Evolutionary conservation across 768 basidiomycete genomes (phyloP).

Genomic region (Glaciozyma antarctica): DNA sequence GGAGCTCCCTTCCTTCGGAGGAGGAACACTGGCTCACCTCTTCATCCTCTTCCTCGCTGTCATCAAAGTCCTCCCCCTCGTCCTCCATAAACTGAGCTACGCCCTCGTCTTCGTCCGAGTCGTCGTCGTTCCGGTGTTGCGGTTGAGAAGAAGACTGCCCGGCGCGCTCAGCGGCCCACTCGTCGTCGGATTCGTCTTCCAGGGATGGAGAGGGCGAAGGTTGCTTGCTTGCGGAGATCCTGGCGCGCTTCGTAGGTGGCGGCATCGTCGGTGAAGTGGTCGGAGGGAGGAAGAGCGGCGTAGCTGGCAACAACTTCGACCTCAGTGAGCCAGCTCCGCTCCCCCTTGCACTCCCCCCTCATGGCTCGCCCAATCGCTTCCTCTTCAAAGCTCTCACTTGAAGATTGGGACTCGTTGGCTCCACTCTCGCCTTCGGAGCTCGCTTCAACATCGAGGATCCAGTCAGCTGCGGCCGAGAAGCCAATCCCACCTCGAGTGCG

Average conservation of each 20-base stretch:
- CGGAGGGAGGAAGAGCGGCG: too few species aligned
- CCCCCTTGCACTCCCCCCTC: too few species aligned
- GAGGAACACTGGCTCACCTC: neutral
- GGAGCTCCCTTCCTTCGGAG: too few species aligned
- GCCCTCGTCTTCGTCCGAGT: slow-evolving; percentile 27
- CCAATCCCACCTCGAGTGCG: slow-evolving; percentile 68
- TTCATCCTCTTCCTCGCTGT: slow-evolving; percentile 10
- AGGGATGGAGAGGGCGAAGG: too few species aligned
- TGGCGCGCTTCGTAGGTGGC: too few species aligned
- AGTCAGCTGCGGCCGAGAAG: slow-evolving; percentile 52
- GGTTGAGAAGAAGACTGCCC: neutral
- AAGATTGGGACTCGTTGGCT: slow-evolving; percentile 84
- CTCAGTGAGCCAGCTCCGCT: too few species aligned
- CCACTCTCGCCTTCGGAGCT: slow-evolving; percentile 62
- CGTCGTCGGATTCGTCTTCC: slow-evolving; percentile 1
- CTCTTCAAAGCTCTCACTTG: slow-evolving; percentile 43
- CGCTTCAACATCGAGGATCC: slow-evolving; percentile 56
- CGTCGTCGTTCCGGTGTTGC: neutral
- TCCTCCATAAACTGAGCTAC: slow-evolving; percentile 1
- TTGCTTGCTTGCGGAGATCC: too few species aligned
- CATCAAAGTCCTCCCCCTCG: neutral
- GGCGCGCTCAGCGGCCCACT: slow-evolving; percentile 4
- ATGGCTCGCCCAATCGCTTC: slow-evolving; percentile 1
- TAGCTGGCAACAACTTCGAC: too few species aligned
- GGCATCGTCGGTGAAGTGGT: too few species aligned